Evolutionary conservation across 805 yeast species (phyloP), one percentile per base, ranked within the genome.

Genomic region (Wickerhamomyces mucosus): DNA sequence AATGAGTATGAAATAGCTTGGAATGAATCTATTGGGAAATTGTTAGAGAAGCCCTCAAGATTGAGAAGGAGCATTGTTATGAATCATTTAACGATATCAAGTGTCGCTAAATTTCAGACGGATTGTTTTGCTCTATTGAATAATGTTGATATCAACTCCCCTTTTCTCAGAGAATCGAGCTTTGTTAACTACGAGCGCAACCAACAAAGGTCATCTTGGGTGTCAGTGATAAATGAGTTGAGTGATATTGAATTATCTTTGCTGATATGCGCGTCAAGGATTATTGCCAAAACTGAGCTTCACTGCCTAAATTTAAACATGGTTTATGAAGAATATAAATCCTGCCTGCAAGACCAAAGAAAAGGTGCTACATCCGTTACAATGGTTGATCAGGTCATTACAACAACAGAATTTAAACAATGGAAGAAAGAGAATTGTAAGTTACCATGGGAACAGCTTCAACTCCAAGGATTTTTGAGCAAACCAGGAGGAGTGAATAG

Each of bases 181-280:
- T 40, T 43, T 41, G 47, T 29, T 41, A 56, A 15, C 16, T 56
- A 42, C 50, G 51, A 37, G 15, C 32, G 16, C 21, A 60, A 61
- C 26, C 51, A 55, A 18, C 21, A 41, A 8, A 45, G 41, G 26
- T 48, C 48, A 12, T 49, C 58, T 15, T 27, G 43, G 17, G 34
- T 43, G 1, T 40, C 49, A 1, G 42, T 41, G 13, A 43, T 56
- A 2, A 40, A 53, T 18, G 59, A 69, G 0, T 53, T 86, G 22
- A 77, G 94, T 4, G 79, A 78, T 36, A 50, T 83, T 19, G 96
- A 89, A 46, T 50, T 79, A 28, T 69, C 80, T 13, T 48, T 89
- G 25, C 56, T 84, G 11, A 73, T 88, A 5, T 73, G 85, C 26
- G 78, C 88, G 0, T 83, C 94, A 0, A 63, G 96, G 27, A 76